Evolutionary conservation across 805 yeast species (phyloP), one percentile per base, ranked within the genome.

Genomic region (Priceomyces fermenticarens): DNA sequence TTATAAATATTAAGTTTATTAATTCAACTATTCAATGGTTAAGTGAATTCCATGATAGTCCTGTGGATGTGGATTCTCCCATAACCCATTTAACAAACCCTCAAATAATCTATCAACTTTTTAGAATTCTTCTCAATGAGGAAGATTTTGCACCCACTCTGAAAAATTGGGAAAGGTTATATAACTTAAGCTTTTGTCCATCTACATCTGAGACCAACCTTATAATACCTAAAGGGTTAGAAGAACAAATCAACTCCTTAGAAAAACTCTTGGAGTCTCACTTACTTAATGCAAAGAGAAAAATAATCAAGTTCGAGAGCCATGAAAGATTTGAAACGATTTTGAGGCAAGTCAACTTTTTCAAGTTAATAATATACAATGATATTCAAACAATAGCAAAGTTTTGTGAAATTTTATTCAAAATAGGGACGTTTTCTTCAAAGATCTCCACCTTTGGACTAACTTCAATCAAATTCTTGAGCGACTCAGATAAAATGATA

Each of bases 11-110:
- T 23, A 41, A 41, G 23, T 47, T 56, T 14, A 44, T 52, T 1
- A 44, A 38, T 10, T 49, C 60, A 1, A 37, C 51, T 1, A 42
- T 59, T 8, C 47, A 45, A 12, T 60, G 65, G 65, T 36, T 60
- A 10, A 44, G 53, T 2, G 51, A 49, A 32, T 47, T 60, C 15
- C 60, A 62, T 6, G 36, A 33, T 6, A 50, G 52, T 17, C 53
- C 55, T 3, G n/a, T 56, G 1, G 11, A 15, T 2, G 31, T 42
- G 10, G 35, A 39, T 11, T 33, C 46, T 2, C 29, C 33, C 3
- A 28, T 46, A 8, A 25, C 37, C 6, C 53, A 49, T 13, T 38
- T 58, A 8, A 40, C 46, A 14, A 38, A 43, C 28, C 57, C 59
- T 1, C 10, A 3, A n/a, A 45, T 36, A 3, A 38, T 57, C 23